Conservation (phyloP, 2,329 filamentous ascomycete genomes). For the Microcera coccophila region DNA sequence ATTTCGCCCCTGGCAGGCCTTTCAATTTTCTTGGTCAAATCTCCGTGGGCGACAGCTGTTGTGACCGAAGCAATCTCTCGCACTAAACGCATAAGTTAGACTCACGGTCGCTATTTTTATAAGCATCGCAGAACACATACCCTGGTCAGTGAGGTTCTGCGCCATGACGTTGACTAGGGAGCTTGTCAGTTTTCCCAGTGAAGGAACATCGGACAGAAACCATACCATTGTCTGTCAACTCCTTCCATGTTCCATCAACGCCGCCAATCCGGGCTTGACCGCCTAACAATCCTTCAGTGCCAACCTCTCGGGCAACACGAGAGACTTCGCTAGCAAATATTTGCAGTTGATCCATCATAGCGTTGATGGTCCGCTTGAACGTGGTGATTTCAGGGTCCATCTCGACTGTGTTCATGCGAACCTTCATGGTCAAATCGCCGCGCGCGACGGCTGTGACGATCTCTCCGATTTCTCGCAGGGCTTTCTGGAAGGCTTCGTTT, state of each 20-base stretch:
- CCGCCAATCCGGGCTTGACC: conserved; percentile 91
- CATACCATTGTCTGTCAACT: conserved; percentile 80
- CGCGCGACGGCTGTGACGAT: conserved; percentile 95
- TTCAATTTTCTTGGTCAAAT: conserved; percentile 80
- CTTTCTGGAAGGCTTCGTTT: conserved; percentile 98
- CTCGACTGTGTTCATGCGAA: conserved; percentile 90
- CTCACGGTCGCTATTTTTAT: conserved; percentile 3
- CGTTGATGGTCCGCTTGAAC: conserved; percentile 97
- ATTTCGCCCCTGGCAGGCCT: conserved; percentile 78
- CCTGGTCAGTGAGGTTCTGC: conserved; percentile 75
- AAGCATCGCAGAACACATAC: conserved; percentile 32
- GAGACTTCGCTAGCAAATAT: conserved; percentile 97
- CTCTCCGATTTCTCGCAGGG: conserved; percentile 90
- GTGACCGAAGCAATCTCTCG: conserved; percentile 82
- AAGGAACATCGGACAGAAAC: neutral
- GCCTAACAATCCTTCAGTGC: conserved; percentile 89
- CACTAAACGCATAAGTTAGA: conserved; percentile 44
- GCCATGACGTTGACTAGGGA: conserved; percentile 73
- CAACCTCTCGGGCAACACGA: conserved; percentile 88
- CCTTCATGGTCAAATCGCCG: conserved; percentile 94
- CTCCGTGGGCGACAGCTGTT: conserved; percentile 76
- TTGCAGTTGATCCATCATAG: conserved; percentile 97
- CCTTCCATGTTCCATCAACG: conserved; percentile 96
- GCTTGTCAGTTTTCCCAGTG: conserved; percentile 10
- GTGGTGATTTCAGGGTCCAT: conserved; percentile 98